Base-by-base conservation (phyloP, 1,284 basidiomycete genomes). In the Cryptococcus jaspeensis region DNA sequence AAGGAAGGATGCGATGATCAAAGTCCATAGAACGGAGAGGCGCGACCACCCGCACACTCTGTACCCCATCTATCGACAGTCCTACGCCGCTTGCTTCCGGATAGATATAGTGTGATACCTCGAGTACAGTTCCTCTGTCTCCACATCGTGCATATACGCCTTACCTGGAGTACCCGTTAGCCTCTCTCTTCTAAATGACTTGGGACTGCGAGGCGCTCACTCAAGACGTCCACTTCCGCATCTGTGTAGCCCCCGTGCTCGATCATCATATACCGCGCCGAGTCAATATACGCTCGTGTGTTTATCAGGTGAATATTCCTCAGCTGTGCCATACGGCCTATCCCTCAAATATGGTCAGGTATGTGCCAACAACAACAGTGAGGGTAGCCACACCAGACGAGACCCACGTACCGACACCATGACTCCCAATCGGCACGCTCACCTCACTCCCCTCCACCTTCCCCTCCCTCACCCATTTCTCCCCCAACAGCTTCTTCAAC, bases 261-360 rank as follows among this genome's bases (percentile, higher is more conserved):
- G 5, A 59, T 43, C 46, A 66, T 55, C n/a, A 59, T 55, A 46
- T 63, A 60, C 40, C 57, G 28, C 5, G 61, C 61, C 13, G 63
- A 56, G 35, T 63, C 61, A 16, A 64, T 28, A 45, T 52, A 64
- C 5, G 59, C 62, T 40, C 52, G 43, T 22, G 55, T 60, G 37
- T 66, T 66, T 23, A 65, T 53, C 13, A 50, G 32, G 36, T 66
- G 60, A 4, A 65, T 62, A 25, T 55, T 59, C 1, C 61, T 56
- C 13, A 66, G 51, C 40, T 66, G 65, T n/a, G 32, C 57, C 53
- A 62, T 57, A 3, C 62, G 35, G 3, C 64, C 64, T 66, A 23
- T 46, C 28, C 9, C 28, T 4, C 28, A 50, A 16, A 12, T 8
- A 38, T 8, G 3, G 18, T 36, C 23, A 22, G 25, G n/a, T 28